phyloP scores from a whole-genome alignment of 1,284 basidiomycete genomes.

The Farysia itapuensis region DNA sequence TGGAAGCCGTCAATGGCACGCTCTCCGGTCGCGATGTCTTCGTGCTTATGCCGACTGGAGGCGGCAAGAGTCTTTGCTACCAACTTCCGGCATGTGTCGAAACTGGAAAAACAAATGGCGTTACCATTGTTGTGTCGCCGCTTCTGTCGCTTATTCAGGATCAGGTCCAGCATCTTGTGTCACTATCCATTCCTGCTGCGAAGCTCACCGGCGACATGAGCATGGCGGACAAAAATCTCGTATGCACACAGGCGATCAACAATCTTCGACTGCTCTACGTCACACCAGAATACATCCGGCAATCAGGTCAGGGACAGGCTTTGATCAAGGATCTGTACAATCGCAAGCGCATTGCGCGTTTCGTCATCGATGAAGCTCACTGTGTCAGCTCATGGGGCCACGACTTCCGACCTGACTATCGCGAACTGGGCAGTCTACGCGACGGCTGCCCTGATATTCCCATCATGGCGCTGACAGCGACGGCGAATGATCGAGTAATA shows the following conservation, averaged over 20 bases:
- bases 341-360: conserved; percentile 72
- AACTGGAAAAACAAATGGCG: conserved; percentile 71
- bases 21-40: conserved; percentile 84
- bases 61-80: conserved; percentile 75
- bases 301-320: conserved; percentile 64
- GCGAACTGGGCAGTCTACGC: conserved; percentile 70
- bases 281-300: conserved; percentile 77
- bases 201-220: conserved; percentile 70
- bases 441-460: conserved; percentile 75
- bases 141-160: conserved; percentile 87
- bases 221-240: conserved; percentile 60
- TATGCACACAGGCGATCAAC: conserved; percentile 62
- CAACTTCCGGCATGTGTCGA: conserved; percentile 79
- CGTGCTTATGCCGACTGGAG: conserved; percentile 94
- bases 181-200: conserved; percentile 72
- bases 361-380: conserved; percentile 95
- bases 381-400: conserved; percentile 83
- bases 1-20: conserved; percentile 80
- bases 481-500: conserved; percentile 77
- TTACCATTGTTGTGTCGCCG: conserved; percentile 88
- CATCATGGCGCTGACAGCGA: conserved; percentile 94
- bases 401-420: conserved; percentile 70
- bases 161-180: conserved; percentile 75
- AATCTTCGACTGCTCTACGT: conserved; percentile 74
- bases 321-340: conserved; percentile 68